phyloP scores from a whole-genome alignment of 352 stramenopile species.

The Pythium dissotocum region DNA sequence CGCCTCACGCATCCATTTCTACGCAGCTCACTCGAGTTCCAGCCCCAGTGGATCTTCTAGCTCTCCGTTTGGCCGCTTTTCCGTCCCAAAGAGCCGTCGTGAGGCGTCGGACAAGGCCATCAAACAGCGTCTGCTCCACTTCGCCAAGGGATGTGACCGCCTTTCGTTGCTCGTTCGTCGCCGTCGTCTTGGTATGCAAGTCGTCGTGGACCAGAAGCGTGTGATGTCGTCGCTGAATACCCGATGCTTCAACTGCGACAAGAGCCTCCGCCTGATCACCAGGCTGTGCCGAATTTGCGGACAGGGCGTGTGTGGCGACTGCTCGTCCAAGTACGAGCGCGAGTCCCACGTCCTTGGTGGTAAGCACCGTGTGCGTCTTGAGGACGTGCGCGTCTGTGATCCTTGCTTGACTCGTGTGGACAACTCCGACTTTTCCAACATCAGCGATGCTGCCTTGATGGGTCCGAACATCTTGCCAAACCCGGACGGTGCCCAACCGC shows the following conservation, averaged over 20 bases:
- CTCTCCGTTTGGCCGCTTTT: no score
- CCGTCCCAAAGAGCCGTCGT: not conserved
- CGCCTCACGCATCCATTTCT: no score
- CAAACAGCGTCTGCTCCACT: constrained; percentile 11
- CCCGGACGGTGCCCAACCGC: constrained; percentile 34
- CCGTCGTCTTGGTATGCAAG: constrained; percentile 58
- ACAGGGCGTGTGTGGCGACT: constrained; percentile 50
- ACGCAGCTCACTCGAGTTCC: not conserved
- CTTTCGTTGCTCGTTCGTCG: constrained; percentile 49
- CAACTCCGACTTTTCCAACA: constrained; percentile 44
- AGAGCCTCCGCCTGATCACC: constrained; percentile 37
- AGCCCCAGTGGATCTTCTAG: not conserved
- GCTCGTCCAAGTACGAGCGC: constrained; percentile 31
- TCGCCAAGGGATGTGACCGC: constrained; percentile 16
- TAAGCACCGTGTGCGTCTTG: not conserved
- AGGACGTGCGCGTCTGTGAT: constrained; percentile 42
- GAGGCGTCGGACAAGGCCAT: constrained; percentile 14
- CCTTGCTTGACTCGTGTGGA: constrained; percentile 53
- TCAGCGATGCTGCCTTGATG: constrained; percentile 25
- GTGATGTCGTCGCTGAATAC: constrained; percentile 44
- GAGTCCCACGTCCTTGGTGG: constrained; percentile 19
- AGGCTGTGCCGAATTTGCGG: constrained; percentile 57
- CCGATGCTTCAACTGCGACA: constrained; percentile 55
- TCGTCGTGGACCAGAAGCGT: constrained; percentile 36
- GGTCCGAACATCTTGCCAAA: no score